These are phyloP conservation scores for Gentiana straminea DNA, from an alignment of 257 asterid species.

Conservation along the genomic window DNA sequence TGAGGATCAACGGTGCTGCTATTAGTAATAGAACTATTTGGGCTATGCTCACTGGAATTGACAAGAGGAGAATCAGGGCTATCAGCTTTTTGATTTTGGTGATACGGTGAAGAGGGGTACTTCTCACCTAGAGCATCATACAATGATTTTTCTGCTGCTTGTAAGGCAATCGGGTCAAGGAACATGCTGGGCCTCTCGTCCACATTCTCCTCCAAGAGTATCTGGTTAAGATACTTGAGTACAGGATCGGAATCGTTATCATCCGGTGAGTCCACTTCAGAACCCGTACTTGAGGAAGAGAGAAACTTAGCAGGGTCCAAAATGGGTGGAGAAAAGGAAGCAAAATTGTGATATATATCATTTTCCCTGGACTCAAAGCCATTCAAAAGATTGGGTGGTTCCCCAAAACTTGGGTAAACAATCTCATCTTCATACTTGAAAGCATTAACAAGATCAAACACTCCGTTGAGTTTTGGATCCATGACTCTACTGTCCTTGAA, in stretches of 20 bases:
- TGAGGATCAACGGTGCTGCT: constrained; percentile 39
- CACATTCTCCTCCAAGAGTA: constrained; percentile 76
- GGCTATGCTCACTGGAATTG: constrained; percentile 38
- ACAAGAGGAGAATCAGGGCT: constrained; percentile 60
- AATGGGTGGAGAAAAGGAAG: constrained; percentile 25
- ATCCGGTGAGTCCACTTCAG: constrained; percentile 66
- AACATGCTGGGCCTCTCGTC: constrained; percentile 91
- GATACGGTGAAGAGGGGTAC: constrained; percentile 46
- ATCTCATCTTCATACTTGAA: constrained; percentile 26
- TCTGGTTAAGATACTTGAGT: constrained; percentile 73
- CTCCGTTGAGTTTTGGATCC: constrained; percentile 43
- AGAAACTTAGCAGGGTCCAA: constrained; percentile 25
- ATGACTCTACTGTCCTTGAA: constrained; percentile 19
- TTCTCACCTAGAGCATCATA: constrained; percentile 70
- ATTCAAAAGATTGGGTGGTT: constrained; percentile 25
- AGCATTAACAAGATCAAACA: constrained; percentile 22
- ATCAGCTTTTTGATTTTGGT: constrained; percentile 20
- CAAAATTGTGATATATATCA: constrained; percentile 27
- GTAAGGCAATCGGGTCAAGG: constrained; percentile 80
- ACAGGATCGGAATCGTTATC: constrained; percentile 81
- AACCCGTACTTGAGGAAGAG: constrained; percentile 41
- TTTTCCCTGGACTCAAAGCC: constrained; percentile 23
- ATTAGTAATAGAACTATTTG: constrained; percentile 36
- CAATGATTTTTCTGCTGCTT: constrained; percentile 75
- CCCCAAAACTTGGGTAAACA: constrained; percentile 30